Evolutionary conservation across 441 rosid genomes (phyloP).

Genomic region (Kokia cookei): DNA sequence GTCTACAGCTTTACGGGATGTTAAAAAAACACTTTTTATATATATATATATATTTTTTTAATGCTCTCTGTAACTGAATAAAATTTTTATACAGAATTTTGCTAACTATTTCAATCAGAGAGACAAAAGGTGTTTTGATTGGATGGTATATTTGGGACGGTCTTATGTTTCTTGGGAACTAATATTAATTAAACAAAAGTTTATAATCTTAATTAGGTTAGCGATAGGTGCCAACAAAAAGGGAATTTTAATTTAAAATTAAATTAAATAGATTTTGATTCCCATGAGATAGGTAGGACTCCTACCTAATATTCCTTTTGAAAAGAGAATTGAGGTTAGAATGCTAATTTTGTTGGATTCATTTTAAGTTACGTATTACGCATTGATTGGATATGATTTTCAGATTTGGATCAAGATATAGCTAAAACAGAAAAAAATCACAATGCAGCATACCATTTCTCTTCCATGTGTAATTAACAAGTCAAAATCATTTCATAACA

Average conservation of each 20-base stretch:
- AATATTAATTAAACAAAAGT: not conserved
- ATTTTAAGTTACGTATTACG: no score
- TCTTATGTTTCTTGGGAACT: not conserved
- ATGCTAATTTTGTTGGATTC: not conserved
- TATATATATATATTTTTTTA: no score
- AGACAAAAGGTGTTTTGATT: no score
- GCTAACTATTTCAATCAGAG: no score
- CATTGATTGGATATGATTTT: no score
- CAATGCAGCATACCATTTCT: not conserved
- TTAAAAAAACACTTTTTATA: not conserved
- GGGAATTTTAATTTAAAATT: not conserved
- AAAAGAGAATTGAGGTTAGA: not conserved
- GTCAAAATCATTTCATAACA: not conserved
- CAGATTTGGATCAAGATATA: no score
- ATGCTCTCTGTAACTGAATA: no score
- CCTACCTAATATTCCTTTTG: not conserved
- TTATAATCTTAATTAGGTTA: not conserved
- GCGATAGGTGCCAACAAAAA: not conserved
- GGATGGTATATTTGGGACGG: not conserved
- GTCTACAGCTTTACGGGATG: not conserved
- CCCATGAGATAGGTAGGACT: not conserved
- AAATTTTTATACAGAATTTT: no score
- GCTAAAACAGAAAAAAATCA: not conserved
- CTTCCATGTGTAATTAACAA: not conserved
- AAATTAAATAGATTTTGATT: not conserved